These are phyloP conservation scores for Mrakiaceae sp. DNA, from an alignment of 1,284 basidiomycete species.

Conservation along the genomic window DNA sequence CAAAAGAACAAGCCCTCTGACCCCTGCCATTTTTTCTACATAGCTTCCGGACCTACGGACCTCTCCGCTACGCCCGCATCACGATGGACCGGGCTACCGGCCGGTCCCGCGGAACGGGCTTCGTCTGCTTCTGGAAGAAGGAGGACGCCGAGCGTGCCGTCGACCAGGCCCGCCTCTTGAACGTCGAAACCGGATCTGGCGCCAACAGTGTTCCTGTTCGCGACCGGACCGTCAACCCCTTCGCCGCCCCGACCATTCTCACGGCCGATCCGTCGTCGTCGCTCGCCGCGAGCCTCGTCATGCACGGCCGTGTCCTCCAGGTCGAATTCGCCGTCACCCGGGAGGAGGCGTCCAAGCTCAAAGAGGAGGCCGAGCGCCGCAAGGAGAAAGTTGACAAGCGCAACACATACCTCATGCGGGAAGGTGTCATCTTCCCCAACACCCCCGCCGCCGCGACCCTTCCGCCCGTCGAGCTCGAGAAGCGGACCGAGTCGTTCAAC, in stretches of 20 bases:
- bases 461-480: conserved; percentile 62
- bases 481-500: conserved; percentile 69
- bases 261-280: conserved; percentile 90
- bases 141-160: conserved; percentile 80
- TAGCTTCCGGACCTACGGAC: conserved; percentile 83
- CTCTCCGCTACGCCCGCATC: conserved; percentile 85
- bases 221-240: conserved; percentile 49
- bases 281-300: conserved; percentile 66
- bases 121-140: conserved; percentile 94
- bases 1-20: not conserved
- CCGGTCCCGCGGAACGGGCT: conserved; percentile 86
- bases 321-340: conserved; percentile 83
- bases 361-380: conserved; percentile 70
- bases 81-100: conserved; percentile 74
- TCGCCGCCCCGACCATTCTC: conserved; percentile 70
- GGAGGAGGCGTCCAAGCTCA: conserved; percentile 72
- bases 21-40: not conserved
- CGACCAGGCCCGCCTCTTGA: conserved; percentile 63
- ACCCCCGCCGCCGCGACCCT: conserved; percentile 62
- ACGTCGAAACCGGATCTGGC: conserved; percentile 40
- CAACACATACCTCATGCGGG: conserved; percentile 88
- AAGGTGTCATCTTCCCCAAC: conserved; percentile 87
- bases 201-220: conserved; percentile 29
- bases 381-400: conserved; percentile 89
- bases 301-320: conserved; percentile 87